These are phyloP conservation scores for Rhinocladiella similis DNA, from an alignment of 2,329 filamentous ascomycete species.

Conservation along the genomic window DNA sequence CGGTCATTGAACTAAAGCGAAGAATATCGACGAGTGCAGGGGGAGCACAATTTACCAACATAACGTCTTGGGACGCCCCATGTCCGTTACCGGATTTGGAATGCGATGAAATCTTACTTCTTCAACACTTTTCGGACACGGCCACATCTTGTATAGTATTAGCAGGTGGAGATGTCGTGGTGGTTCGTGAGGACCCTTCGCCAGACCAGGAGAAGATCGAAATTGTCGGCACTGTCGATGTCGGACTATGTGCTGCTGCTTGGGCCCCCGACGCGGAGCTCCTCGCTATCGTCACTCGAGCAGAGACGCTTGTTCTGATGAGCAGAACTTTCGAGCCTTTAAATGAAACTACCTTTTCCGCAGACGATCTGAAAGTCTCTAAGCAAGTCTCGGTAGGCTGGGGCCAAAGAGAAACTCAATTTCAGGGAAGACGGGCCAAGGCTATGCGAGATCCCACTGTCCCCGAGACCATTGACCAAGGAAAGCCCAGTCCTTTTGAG, in stretches of 20 bases:
- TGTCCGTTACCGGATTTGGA: slow-evolving; percentile 73
- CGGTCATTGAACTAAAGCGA: slow-evolving; percentile 71
- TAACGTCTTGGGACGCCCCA: slow-evolving; percentile 88
- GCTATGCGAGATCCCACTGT: slow-evolving; percentile 91
- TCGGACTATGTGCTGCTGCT: slow-evolving; percentile 80
- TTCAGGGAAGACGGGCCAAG: slow-evolving; percentile 85
- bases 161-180: slow-evolving; percentile 85
- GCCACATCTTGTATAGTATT: slow-evolving; percentile 78
- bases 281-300: slow-evolving; percentile 77
- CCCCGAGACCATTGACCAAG: slow-evolving; percentile 86
- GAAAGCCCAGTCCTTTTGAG: slow-evolving; percentile 72
- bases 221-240: slow-evolving; percentile 91
- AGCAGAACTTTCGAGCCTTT: slow-evolving; percentile 85
- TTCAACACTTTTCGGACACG: slow-evolving; percentile 85
- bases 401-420: slow-evolving; percentile 98
- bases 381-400: slow-evolving; percentile 96
- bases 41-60: slow-evolving; percentile 42
- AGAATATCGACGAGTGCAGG: slow-evolving; percentile 29
- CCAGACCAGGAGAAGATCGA: slow-evolving; percentile 78
- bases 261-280: slow-evolving; percentile 98
- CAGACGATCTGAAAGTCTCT: slow-evolving; percentile 79
- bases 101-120: slow-evolving; percentile 72
- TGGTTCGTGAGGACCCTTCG: slow-evolving; percentile 71
- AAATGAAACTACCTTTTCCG: slow-evolving; percentile 68
- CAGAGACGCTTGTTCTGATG: slow-evolving; percentile 84